phyloP scores from a whole-genome alignment of 1,284 basidiomycete genomes.

The Moniliella sp. region DNA sequence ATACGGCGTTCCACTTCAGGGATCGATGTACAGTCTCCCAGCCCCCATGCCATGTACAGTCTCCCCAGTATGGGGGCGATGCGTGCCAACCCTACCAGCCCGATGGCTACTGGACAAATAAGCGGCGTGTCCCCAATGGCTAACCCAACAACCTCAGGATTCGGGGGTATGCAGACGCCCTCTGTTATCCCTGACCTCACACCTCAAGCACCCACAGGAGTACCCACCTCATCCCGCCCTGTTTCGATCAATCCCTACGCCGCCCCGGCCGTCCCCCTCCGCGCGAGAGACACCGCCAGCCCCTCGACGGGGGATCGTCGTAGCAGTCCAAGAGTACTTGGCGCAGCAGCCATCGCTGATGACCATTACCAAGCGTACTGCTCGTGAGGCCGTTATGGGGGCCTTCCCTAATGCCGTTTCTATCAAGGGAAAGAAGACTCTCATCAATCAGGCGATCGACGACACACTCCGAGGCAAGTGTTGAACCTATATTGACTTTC shows the following conservation, averaged over 20 bases:
- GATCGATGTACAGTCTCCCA: slow-evolving; percentile 20
- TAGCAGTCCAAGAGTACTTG: slow-evolving; percentile 17
- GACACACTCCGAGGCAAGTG: slow-evolving; percentile 14
- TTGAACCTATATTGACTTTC: too few relatives aligned
- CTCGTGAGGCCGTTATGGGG: slow-evolving; percentile 20
- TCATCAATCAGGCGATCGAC: slow-evolving; percentile 28
- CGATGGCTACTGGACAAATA: too few relatives aligned
- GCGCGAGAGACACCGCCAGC: background rate
- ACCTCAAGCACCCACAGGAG: too few relatives aligned
- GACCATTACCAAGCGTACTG: slow-evolving; percentile 27
- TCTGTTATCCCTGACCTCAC: too few relatives aligned
- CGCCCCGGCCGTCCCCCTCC: background rate
- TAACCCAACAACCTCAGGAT: too few relatives aligned
- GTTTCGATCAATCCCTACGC: slow-evolving; percentile 15
- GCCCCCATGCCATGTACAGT: slow-evolving; percentile 15
- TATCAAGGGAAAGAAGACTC: slow-evolving; percentile 11
- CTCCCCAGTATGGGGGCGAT: too few relatives aligned
- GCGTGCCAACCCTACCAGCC: too few relatives aligned
- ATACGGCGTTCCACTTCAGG: slow-evolving; percentile 13
- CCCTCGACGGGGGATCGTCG: slow-evolving; percentile 13
- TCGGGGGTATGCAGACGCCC: too few relatives aligned
- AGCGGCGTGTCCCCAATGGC: too few relatives aligned
- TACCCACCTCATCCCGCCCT: too few relatives aligned
- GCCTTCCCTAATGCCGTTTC: slow-evolving; percentile 26
- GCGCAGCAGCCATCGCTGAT: slow-evolving; percentile 26